Conservation (phyloP, 768 basidiomycete genomes). For the Kondoa malvinella region DNA sequence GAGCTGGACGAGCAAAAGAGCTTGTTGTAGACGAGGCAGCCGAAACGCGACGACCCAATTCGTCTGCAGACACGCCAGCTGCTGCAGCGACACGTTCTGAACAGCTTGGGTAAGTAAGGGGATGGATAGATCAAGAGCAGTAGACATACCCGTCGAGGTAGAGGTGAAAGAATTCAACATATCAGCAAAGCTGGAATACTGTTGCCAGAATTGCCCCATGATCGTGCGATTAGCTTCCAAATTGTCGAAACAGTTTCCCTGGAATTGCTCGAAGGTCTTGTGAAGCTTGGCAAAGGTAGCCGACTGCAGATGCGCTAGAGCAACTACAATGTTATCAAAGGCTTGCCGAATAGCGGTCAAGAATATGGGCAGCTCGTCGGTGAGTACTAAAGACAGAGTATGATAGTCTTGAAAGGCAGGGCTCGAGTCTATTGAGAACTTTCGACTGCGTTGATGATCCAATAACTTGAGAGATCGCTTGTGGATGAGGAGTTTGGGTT, state of each 20-base stretch:
- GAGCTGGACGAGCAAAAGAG: neutral
- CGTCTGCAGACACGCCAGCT: no score
- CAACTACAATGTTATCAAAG: conserved; percentile 9
- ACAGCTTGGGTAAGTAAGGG: no score
- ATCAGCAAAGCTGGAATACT: neutral
- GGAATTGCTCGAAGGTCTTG: neutral
- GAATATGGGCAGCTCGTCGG: conserved; percentile 26
- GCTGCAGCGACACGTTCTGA: no score
- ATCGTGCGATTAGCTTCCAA: neutral
- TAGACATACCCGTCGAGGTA: neutral
- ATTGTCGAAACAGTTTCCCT: neutral
- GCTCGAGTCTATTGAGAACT: conserved; percentile 8
- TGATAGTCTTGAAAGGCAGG: conserved; percentile 20
- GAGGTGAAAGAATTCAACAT: neutral
- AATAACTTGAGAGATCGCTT: conserved; percentile 25
- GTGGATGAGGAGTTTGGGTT: conserved; percentile 22
- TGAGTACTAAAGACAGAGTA: conserved; percentile 23
- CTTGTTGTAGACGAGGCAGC: neutral
- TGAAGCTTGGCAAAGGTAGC: neutral
- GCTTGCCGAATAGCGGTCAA: conserved; percentile 6
- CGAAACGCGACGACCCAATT: no score
- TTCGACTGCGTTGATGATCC: conserved; percentile 10
- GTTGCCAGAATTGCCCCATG: neutral
- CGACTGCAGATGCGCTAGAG: neutral
- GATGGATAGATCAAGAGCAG: neutral